These are phyloP conservation scores for Colletotrichum spaethianum DNA, from an alignment of 2,329 filamentous ascomycete genomes.

Conservation along the genomic window DNA sequence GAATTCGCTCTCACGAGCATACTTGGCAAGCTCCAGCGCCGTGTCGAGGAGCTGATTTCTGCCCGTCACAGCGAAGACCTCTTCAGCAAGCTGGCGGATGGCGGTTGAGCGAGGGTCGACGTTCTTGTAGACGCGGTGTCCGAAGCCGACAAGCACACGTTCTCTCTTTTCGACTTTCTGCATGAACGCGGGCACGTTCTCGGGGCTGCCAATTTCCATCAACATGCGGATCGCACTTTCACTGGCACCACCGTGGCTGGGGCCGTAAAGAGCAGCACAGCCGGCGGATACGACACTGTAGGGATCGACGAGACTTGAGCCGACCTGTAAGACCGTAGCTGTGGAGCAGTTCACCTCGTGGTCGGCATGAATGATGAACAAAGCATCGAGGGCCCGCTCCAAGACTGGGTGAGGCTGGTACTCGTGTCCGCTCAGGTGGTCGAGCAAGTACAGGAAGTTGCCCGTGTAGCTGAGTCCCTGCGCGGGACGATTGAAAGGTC, in stretches of 20 bases:
- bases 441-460: conserved; percentile 69
- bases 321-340: conserved; percentile 69
- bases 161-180: conserved; percentile 64
- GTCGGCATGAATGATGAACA: conserved; percentile 71
- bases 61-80: conserved; percentile 65
- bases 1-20: conserved; percentile 61
- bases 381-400: conserved; percentile 64
- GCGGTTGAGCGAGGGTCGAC: conserved; percentile 66
- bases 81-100: conserved; percentile 63
- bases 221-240: conserved; percentile 70
- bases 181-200: conserved; percentile 66
- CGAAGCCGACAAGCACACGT: conserved; percentile 68
- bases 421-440: conserved; percentile 62
- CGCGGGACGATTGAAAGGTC: conserved; percentile 64
- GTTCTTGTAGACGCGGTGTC: conserved; percentile 69
- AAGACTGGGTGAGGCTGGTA: conserved; percentile 64
- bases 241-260: conserved; percentile 72
- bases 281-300: conserved; percentile 67
- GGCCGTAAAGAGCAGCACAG: conserved; percentile 68
- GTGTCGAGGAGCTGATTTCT: conserved; percentile 67
- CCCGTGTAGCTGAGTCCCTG: conserved; percentile 65
- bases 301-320: conserved; percentile 69
- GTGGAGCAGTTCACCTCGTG: conserved; percentile 73
- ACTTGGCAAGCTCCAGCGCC: conserved; percentile 60
- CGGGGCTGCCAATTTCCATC: conserved; percentile 63